These are phyloP conservation scores for Neonectria coccinea DNA, from an alignment of 2,329 filamentous ascomycete species.

Conservation along the genomic window DNA sequence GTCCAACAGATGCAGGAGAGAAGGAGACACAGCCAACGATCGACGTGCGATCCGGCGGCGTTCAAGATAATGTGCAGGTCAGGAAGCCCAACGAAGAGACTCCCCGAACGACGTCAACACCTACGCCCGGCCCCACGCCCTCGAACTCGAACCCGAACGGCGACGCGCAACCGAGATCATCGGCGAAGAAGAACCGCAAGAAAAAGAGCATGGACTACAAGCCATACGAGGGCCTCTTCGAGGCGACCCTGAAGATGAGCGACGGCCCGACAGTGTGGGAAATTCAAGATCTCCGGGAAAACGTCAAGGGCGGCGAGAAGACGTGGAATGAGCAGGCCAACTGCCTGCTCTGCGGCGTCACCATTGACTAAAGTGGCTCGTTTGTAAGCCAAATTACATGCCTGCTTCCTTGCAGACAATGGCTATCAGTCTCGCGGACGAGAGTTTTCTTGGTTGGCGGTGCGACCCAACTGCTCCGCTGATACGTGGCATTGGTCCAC, in stretches of 20 bases:
- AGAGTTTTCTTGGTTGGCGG: background rate
- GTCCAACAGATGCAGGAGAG: slow-evolving; percentile 63
- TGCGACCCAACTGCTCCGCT: background rate
- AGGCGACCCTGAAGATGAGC: slow-evolving; percentile 62
- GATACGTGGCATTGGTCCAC: background rate
- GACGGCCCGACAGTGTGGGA: slow-evolving; percentile 62
- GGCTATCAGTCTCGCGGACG: background rate
- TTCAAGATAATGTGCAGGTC: slow-evolving; percentile 53
- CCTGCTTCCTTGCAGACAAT: background rate
- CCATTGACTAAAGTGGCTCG: slow-evolving; percentile 55
- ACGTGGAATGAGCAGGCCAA: slow-evolving; percentile 63
- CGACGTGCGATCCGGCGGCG: slow-evolving; percentile 62
- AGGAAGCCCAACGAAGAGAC: slow-evolving; percentile 51
- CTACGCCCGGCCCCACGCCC: slow-evolving; percentile 47
- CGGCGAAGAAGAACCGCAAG: slow-evolving; percentile 53
- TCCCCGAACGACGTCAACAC: slow-evolving; percentile 48
- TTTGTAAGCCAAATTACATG: background rate
- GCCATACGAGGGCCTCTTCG: slow-evolving; percentile 65
- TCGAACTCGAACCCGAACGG: slow-evolving; percentile 27
- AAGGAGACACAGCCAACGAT: slow-evolving; percentile 65
- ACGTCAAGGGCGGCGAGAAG: slow-evolving; percentile 62
- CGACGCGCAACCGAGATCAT: slow-evolving; percentile 43
- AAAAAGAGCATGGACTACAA: slow-evolving; percentile 54
- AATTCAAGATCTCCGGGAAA: slow-evolving; percentile 63
- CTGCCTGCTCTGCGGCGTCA: slow-evolving; percentile 63